These are phyloP conservation scores for Xerocomellus amylosporus DNA, from an alignment of 768 basidiomycete species.

Conservation along the genomic window DNA sequence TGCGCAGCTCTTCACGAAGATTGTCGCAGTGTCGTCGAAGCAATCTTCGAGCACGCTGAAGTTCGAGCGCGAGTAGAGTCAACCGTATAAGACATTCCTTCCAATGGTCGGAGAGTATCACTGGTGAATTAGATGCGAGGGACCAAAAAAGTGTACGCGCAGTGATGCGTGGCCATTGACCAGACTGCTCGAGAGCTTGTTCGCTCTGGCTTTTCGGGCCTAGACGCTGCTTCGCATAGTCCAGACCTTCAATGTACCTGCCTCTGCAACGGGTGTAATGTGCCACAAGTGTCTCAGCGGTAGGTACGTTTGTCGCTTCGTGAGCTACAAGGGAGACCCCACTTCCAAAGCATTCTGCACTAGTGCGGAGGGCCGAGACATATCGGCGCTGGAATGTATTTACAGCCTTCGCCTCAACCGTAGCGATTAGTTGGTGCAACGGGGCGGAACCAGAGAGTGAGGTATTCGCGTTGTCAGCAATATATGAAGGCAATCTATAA, in stretches of 20 bases:
- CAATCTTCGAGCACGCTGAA: no score
- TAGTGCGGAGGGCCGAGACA: conserved; percentile 5
- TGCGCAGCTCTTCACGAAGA: no score
- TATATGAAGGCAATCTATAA: neutral
- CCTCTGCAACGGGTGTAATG: conserved; percentile 10
- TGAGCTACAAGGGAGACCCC: neutral
- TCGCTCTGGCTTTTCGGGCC: conserved; percentile 20
- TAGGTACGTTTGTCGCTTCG: neutral
- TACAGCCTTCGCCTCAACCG: conserved; percentile 1
- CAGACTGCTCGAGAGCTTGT: conserved; percentile 14
- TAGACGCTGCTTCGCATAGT: conserved; percentile 2
- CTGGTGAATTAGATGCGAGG: conserved; percentile 27
- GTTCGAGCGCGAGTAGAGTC: conserved; percentile 25
- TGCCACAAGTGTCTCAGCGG: neutral
- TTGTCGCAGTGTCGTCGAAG: no score
- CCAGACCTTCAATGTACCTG: neutral
- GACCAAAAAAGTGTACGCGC: conserved; percentile 29
- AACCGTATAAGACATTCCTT: conserved; percentile 26
- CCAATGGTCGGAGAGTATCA: conserved; percentile 29
- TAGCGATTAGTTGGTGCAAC: conserved; percentile 6
- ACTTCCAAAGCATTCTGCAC: conserved; percentile 10
- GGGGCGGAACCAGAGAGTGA: neutral
- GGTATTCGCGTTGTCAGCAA: neutral
- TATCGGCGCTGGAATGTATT: conserved; percentile 13
- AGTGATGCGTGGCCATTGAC: conserved; percentile 33